Conservation (phyloP, 805 yeast genomes). For the Wickerhamomyces bovis region DNA sequence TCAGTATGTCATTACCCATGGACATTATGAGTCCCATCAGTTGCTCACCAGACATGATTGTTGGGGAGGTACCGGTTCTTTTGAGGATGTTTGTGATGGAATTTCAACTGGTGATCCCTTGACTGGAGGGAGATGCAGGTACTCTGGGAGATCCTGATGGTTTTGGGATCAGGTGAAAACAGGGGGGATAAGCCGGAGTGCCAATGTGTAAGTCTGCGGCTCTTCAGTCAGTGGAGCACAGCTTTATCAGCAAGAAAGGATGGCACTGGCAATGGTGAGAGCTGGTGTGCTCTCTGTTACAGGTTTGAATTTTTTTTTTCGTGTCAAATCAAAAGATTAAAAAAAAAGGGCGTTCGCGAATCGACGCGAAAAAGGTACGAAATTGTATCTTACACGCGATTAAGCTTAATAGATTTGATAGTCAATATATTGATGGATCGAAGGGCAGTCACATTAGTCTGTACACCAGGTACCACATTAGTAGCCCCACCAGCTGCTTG, state of each 20-base stretch:
- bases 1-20: conserved; percentile 13
- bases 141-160: neutral
- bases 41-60: conserved; percentile 15
- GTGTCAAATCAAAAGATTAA: neutral
- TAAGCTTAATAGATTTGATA: no score
- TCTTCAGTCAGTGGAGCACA: neutral
- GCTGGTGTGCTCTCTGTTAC: neutral
- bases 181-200: neutral
- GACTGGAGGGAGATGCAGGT: neutral
- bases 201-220: neutral
- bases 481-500: conserved; percentile 11
- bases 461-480: conserved; percentile 14
- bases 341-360: neutral
- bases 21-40: conserved; percentile 16
- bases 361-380: conserved; percentile 1
- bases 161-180: neutral
- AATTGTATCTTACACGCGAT: neutral
- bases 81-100: neutral
- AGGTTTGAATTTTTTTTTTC: neutral
- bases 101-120: neutral
- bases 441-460: conserved; percentile 4
- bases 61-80: neutral
- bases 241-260: neutral
- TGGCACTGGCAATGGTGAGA: neutral
- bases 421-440: no score